Evolutionary conservation across 2,329 filamentous ascomycete species (phyloP), one percentile per base, ranked within the genome.

Genomic region (Pseudogymnoascus sp.): DNA sequence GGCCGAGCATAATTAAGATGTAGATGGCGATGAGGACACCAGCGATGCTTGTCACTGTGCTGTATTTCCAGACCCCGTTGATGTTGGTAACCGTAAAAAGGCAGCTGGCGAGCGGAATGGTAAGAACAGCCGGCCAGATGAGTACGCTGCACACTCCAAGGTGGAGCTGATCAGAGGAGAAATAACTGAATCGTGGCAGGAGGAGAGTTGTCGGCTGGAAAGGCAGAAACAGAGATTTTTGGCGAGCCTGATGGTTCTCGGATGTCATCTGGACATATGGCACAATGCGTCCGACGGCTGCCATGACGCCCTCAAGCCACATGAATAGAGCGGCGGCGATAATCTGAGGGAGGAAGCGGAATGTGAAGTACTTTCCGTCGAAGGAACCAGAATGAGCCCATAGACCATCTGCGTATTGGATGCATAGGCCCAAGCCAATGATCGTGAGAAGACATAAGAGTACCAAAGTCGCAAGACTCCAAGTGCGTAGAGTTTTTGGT

Each of bases 301-400:
- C 80, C 67, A 91, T 82, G 39, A 96, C 78, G 66, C 86, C 83
- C 69, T 96, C 87, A 0, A 90, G 81, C 79, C 90, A 96, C 5
- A 97, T 73, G 52, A 94, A 79, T 36, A 96, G 76, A 10, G 87
- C 67, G 18, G 85, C 85, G 0, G 87, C 90, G 12, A 95, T 71
- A 0, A 96, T 77, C 62, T 92, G 90, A 1, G 93, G 92, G 1
- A 97, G 76, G 66, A 96, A 90, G 64, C 91, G 84, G 73, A 96
- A 94, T 55, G 95, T 74, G 72, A 97, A 96, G 74, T 95, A 96
- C 66, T 86, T 81, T 7, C 80, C 81, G 59, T 87, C 87, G 64
- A 89, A 88, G 62, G 91, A 87, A 31, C 76, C 79, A 52, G 80
- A 81, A 35, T 78, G 76, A 0, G 90, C 90, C 8, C 79, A 73